These are phyloP conservation scores for Eimeria praecox DNA, from an alignment of 169 alveolate genomes.

Conservation along the genomic window DNA sequence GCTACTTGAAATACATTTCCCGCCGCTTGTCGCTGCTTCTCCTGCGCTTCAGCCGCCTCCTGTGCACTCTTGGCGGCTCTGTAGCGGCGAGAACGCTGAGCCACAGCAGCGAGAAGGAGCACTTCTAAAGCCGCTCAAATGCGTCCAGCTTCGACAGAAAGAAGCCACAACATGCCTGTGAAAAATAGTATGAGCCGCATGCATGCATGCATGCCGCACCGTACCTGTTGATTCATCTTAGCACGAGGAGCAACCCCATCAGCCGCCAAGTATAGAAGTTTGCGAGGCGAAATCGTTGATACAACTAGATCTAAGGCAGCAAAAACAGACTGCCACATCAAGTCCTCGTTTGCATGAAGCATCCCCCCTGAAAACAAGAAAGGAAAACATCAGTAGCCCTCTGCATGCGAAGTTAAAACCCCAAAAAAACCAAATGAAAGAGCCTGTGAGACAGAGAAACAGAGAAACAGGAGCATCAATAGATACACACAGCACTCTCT, in stretches of 20 bases:
- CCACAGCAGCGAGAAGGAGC: conserved; percentile 7
- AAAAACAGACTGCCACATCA: conserved; percentile 76
- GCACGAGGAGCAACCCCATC: conserved; percentile 99
- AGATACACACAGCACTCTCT: neutral
- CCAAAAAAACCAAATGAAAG: neutral
- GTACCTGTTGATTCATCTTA: conserved; percentile 98
- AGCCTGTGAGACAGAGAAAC: neutral
- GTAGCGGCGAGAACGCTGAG: conserved; percentile 82
- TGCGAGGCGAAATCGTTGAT: conserved; percentile 96
- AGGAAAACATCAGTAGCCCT: neutral
- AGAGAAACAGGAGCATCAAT: neutral
- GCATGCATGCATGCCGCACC: neutral
- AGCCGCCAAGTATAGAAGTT: conserved; percentile 91
- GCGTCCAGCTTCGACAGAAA: neutral
- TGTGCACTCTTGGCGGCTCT: conserved; percentile 81
- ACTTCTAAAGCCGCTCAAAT: neutral
- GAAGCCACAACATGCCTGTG: neutral
- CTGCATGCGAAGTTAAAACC: neutral
- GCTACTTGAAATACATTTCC: conserved; percentile 25
- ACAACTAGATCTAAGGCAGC: conserved; percentile 87
- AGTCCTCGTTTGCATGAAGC: conserved; percentile 72
- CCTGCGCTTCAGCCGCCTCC: conserved; percentile 58
- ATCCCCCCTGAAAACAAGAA: conserved; percentile 39
- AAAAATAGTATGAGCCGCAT: neutral
- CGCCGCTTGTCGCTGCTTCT: conserved; percentile 30